Conservation (phyloP, 2,329 filamentous ascomycete species). For the Dendryphion nanum region DNA sequence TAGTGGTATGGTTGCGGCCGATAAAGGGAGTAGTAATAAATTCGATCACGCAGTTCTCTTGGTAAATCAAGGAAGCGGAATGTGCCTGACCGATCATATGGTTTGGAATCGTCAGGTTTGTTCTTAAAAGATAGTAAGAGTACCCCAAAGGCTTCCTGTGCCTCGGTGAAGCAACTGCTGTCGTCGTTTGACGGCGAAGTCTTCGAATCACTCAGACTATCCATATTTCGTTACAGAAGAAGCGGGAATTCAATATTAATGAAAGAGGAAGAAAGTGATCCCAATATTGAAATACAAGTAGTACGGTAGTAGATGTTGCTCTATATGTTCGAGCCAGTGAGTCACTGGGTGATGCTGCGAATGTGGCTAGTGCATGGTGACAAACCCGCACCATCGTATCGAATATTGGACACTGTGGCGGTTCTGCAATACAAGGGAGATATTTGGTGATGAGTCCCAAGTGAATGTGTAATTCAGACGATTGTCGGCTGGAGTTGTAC, state of each 20-base stretch:
- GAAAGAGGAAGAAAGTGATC: too few relatives aligned
- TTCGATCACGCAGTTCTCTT: conserved; percentile 20
- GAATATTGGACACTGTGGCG: too few relatives aligned
- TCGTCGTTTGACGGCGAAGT: background rate
- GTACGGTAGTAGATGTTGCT: background rate
- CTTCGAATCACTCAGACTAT: background rate
- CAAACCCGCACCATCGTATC: too few relatives aligned
- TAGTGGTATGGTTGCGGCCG: conserved; percentile 2
- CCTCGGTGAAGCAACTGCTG: conserved; percentile 9
- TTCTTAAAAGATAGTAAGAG: conserved; percentile 2
- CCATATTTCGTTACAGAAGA: background rate
- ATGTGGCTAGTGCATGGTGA: too few relatives aligned
- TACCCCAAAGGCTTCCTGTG: conserved; percentile 8
- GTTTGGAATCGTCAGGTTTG: background rate
- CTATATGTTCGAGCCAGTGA: too few relatives aligned
- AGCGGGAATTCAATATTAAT: too few relatives aligned
- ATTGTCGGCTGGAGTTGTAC: too few relatives aligned
- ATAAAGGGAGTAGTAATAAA: conserved; percentile 16
- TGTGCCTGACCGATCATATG: conserved; percentile 9
- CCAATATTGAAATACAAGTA: too few relatives aligned
- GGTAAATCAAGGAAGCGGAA: conserved; percentile 18
- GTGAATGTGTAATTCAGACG: too few relatives aligned
- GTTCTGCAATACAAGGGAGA: too few relatives aligned
- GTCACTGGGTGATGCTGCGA: too few relatives aligned
- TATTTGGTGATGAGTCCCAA: too few relatives aligned